A percentile compares a stretch with the other conserved stretches of the same genome.
Evolutionary conservation across 768 basidiomycete species (phyloP).

Genomic region (Rhodotorula sphaerocarpa): DNA sequence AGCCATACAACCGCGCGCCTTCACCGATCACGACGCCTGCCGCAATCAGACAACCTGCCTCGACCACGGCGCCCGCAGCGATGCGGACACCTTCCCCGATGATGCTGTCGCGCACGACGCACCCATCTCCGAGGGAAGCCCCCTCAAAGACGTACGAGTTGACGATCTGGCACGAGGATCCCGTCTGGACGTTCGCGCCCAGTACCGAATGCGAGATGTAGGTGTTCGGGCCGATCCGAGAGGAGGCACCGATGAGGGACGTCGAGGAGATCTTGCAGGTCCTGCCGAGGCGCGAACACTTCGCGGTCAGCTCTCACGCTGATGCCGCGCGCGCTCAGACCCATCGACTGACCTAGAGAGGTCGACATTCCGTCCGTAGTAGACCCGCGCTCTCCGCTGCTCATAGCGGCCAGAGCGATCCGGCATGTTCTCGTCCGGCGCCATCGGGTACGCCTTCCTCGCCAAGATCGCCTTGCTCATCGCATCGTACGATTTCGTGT

Average conservation of each 20-base stretch:
- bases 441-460: constrained; percentile 89
- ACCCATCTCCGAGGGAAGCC: constrained; percentile 56
- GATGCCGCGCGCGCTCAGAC: no score
- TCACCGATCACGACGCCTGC: constrained; percentile 73
- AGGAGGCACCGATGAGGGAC: constrained; percentile 70
- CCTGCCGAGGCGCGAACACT: no score
- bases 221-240: constrained; percentile 62
- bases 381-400: constrained; percentile 77
- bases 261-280: constrained; percentile 74
- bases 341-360: no score
- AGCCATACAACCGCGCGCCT: constrained; percentile 51
- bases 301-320: no score
- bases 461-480: constrained; percentile 89
- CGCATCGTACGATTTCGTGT: constrained; percentile 83
- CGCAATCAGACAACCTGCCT: constrained; percentile 68
- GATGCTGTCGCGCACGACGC: constrained; percentile 67
- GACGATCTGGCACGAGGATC: constrained; percentile 41
- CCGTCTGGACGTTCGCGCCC: constrained; percentile 43
- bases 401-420: constrained; percentile 67
- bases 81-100: constrained; percentile 61
- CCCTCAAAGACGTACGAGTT: constrained; percentile 73
- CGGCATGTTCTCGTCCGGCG: constrained; percentile 88
- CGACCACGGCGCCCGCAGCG: constrained; percentile 59
- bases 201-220: constrained; percentile 51
- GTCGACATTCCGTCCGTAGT: constrained; percentile 70